Evolutionary conservation across 2,329 filamentous ascomycete species (phyloP).

Genomic region (Pseudocercospora ulei): DNA sequence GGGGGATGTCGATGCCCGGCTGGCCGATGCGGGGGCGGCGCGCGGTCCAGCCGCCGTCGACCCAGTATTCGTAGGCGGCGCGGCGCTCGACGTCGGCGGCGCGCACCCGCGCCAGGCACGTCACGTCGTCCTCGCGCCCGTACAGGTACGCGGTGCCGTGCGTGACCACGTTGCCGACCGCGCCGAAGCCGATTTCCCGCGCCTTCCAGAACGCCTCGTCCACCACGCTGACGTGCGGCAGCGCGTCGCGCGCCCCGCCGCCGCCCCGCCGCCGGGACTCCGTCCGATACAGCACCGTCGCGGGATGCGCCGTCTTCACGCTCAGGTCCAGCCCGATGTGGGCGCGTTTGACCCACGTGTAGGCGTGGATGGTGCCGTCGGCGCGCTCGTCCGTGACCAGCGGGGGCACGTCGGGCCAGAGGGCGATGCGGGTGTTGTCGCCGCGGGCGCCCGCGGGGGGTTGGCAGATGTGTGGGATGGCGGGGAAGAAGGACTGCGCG

Average conservation of each 20-base stretch:
- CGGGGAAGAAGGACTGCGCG: conserved; percentile 16
- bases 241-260: conserved; percentile 8
- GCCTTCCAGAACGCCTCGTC: conserved; percentile 18
- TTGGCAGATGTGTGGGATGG: conserved; percentile 11
- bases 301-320: conserved; percentile 13
- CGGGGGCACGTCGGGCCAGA: conserved; percentile 19
- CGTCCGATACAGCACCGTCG: conserved; percentile 16
- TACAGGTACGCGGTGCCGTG: conserved; percentile 17
- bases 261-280: too few species aligned
- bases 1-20: conserved; percentile 16
- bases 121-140: conserved; percentile 15
- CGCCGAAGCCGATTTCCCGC: conserved; percentile 16
- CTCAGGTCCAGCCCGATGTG: conserved; percentile 17
- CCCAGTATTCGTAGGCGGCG: conserved; percentile 16
- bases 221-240: conserved; percentile 16
- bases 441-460: conserved; percentile 14
- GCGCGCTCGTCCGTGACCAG: conserved; percentile 13
- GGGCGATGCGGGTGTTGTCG: conserved; percentile 15
- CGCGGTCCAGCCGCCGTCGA: conserved; percentile 15
- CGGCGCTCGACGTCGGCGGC: conserved; percentile 14
- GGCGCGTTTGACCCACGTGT: conserved; percentile 17
- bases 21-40: conserved; percentile 9
- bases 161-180: conserved; percentile 14
- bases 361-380: conserved; percentile 16
- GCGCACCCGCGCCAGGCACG: conserved; percentile 15